Evolutionary conservation across 1,284 basidiomycete genomes (phyloP).

Genomic region (Testicularia cyperi): DNA sequence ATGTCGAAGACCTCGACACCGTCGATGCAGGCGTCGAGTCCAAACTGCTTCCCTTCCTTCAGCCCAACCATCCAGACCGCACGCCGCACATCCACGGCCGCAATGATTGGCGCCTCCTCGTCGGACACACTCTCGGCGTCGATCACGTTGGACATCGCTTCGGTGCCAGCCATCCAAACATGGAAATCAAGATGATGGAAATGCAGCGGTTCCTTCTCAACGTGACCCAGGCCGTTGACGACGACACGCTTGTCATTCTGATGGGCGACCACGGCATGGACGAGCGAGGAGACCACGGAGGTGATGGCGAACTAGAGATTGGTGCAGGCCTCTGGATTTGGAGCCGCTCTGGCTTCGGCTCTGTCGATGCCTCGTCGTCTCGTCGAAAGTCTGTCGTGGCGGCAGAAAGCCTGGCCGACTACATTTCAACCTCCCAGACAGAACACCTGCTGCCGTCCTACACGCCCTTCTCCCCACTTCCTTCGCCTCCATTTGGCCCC

Average conservation of each 20-base stretch:
- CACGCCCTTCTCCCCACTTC: constrained; percentile 46
- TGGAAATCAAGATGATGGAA: constrained; percentile 80
- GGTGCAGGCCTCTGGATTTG: constrained; percentile 89
- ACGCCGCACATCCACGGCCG: constrained; percentile 6
- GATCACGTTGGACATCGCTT: constrained; percentile 95
- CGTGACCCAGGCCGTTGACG: constrained; percentile 38
- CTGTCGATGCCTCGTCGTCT: no score
- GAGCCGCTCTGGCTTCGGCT: constrained; percentile 29
- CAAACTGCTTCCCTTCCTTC: constrained; percentile 80
- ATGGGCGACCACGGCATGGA: constrained; percentile 99
- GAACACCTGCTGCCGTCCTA: constrained; percentile 9
- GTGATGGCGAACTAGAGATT: constrained; percentile 83
- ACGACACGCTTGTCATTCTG: constrained; percentile 72
- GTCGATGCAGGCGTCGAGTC: constrained; percentile 86
- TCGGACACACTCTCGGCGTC: constrained; percentile 95
- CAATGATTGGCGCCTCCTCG: constrained; percentile 72
- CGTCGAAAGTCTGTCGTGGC: neutral
- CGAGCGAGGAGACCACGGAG: constrained; percentile 88
- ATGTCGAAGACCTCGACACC: constrained; percentile 94
- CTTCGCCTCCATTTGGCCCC: constrained; percentile 22
- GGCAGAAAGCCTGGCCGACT: constrained; percentile 5
- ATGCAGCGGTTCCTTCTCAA: constrained; percentile 38
- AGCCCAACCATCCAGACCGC: constrained; percentile 19
- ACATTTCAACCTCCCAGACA: constrained; percentile 6
- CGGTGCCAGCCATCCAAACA: constrained; percentile 81